Evolutionary conservation across 352 stramenopile genomes (phyloP).

Genomic region (Phytophthora quininea): DNA sequence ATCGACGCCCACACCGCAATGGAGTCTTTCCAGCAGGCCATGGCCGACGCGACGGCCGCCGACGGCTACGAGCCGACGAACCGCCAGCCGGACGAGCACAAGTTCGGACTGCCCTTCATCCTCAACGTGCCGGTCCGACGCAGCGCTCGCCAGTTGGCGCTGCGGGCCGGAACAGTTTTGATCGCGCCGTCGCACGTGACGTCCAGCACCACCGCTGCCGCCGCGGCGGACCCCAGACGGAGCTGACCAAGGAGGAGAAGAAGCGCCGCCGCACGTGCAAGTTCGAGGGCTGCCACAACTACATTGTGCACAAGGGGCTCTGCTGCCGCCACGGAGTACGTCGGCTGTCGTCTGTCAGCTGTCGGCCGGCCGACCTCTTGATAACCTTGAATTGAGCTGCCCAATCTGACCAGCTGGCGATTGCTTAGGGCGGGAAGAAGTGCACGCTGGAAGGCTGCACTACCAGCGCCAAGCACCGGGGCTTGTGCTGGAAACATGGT

Average conservation of each 20-base stretch:
- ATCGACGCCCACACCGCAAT: background rate
- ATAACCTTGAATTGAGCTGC: background rate
- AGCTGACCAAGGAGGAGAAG: slow-evolving; percentile 25
- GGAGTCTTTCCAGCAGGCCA: background rate
- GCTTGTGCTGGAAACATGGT: slow-evolving; percentile 63
- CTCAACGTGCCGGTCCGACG: slow-evolving; percentile 9
- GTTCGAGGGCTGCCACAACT: slow-evolving; percentile 39
- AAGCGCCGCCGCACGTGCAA: slow-evolving; percentile 36
- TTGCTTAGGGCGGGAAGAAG: slow-evolving; percentile 49
- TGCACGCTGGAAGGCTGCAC: slow-evolving; percentile 47
- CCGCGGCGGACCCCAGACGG: background rate
- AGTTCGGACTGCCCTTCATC: slow-evolving; percentile 15
- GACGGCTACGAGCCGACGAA: background rate
- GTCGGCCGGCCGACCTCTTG: background rate
- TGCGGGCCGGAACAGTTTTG: slow-evolving; percentile 1
- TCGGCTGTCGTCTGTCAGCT: background rate
- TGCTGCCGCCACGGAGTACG: slow-evolving; percentile 47
- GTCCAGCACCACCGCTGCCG: background rate
- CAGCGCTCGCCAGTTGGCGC: slow-evolving; percentile 1
- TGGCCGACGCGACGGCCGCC: background rate
- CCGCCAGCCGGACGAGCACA: slow-evolving; percentile 5
- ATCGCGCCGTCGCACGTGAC: background rate
- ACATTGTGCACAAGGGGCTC: slow-evolving; percentile 46
- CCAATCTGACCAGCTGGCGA: background rate
- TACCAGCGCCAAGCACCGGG: slow-evolving; percentile 46